Conservation (phyloP, 768 basidiomycete genomes). For the Megacollybia marginata region DNA sequence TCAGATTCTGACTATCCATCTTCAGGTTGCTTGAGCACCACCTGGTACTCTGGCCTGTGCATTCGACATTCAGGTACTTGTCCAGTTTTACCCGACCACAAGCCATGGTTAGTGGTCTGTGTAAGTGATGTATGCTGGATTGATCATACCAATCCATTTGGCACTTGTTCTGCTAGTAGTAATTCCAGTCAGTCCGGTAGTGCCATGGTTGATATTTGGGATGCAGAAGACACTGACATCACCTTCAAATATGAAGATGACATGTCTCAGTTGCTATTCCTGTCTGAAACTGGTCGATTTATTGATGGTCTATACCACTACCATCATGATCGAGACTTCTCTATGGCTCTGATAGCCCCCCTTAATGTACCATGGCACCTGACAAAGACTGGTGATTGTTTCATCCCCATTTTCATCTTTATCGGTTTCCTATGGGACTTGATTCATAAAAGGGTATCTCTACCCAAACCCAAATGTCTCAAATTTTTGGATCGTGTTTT, state of each 20-base stretch:
- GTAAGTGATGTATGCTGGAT: constrained; percentile 12
- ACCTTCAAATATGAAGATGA: too few relatives aligned
- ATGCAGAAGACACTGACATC: too few relatives aligned
- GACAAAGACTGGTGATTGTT: constrained; percentile 16
- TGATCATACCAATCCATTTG: constrained; percentile 23
- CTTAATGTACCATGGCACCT: too few relatives aligned
- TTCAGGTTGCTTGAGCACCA: constrained; percentile 21
- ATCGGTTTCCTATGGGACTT: constrained; percentile 30
- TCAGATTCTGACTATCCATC: too few relatives aligned
- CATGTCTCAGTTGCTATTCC: too few relatives aligned
- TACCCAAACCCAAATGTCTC: constrained; percentile 20
- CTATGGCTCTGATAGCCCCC: too few relatives aligned
- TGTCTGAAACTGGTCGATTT: constrained; percentile 1
- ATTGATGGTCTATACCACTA: constrained; percentile 9
- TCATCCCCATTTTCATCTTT: constrained; percentile 14
- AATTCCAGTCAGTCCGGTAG: constrained; percentile 23
- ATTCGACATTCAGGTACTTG: constrained; percentile 25
- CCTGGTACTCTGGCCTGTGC: constrained; percentile 22
- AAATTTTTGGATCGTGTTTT: constrained; percentile 17
- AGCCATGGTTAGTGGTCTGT: constrained; percentile 23
- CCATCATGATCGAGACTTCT: constrained; percentile 11
- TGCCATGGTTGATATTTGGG: constrained; percentile 17
- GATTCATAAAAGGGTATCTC: constrained; percentile 11
- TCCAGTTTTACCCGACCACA: constrained; percentile 23
- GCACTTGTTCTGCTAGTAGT: constrained; percentile 19